phyloP scores from a whole-genome alignment of 2,329 filamentous ascomycete species.

The Stagonosporopsis cucurbitacearum region DNA sequence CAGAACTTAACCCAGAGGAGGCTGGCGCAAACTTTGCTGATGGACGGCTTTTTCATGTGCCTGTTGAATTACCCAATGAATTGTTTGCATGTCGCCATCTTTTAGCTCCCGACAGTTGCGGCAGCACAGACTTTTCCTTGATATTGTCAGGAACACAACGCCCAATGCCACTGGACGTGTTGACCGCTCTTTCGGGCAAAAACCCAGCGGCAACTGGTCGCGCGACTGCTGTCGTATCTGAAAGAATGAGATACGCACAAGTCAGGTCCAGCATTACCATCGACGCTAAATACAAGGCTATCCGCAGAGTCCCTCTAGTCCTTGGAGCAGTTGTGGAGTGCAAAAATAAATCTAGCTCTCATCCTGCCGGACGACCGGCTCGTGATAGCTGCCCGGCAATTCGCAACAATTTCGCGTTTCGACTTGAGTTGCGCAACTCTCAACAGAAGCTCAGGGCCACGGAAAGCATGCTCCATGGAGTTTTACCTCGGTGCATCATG shows the following conservation, averaged over 20 bases:
- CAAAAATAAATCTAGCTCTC: slow-evolving; percentile 14
- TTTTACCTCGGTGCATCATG: slow-evolving; percentile 21
- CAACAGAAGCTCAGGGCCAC: slow-evolving; percentile 14
- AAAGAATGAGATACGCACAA: slow-evolving; percentile 6
- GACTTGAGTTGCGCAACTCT: slow-evolving; percentile 1
- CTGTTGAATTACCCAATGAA: slow-evolving; percentile 12
- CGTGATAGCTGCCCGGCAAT: background rate
- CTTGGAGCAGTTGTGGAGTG: slow-evolving; percentile 10
- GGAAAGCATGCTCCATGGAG: slow-evolving; percentile 21
- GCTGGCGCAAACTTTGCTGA: slow-evolving; percentile 12
- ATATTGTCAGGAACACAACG: slow-evolving; percentile 8
- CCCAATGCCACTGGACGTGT: slow-evolving; percentile 2
- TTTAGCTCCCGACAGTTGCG: slow-evolving; percentile 9
- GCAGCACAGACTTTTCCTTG: slow-evolving; percentile 10
- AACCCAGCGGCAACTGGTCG: background rate
- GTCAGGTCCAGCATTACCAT: background rate
- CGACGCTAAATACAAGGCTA: slow-evolving; percentile 12
- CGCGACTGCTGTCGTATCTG: slow-evolving; percentile 8
- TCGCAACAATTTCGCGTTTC: slow-evolving; percentile 1
- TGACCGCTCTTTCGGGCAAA: slow-evolving; percentile 16
- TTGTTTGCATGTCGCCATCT: slow-evolving; percentile 15
- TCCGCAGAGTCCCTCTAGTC: background rate
- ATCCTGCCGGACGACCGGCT: slow-evolving; percentile 4
- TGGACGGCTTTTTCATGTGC: slow-evolving; percentile 9
- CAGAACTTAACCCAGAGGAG: slow-evolving; percentile 11